Base-by-base conservation (phyloP, 2,329 filamentous ascomycete genomes). In the Aspergillus candidus region DNA sequence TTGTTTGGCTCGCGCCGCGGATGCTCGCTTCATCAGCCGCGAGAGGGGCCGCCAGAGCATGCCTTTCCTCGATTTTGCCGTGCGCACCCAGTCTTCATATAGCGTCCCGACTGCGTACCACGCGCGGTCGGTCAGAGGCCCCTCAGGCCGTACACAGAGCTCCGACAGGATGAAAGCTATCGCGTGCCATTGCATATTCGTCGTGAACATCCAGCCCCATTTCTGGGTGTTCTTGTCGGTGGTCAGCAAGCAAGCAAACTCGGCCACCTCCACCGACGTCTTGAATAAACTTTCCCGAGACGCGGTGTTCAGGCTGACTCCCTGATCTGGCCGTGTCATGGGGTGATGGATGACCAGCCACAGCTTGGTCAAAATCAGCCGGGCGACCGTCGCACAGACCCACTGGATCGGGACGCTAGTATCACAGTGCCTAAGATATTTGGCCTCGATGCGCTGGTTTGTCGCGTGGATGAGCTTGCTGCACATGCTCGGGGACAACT, bases 261-360 rank as follows among this genome's bases (percentile, higher is more conserved):
- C 86, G 37, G 88, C 76, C 18, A 89, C 80, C 56, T 90, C 85
- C 18, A 90, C 75, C 2, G 84, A 82, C 0, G 83, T 84, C 17
- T 83, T 68, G 59, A 88, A 86, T 1, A 90, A 72, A 45, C 81
- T 81, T 49, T 88, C 78, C 44, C 80, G 79, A 7, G 79, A 78
- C 38, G 82, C 81, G 39, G 78, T 73, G 0, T 79, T 76, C 6
- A 85, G 70, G 18, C 72, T 73, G 7, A 72, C 65, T n/a, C 73
- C 74, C 18, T 80, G 51, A 32, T 62, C 76, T 30, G 75, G 74
- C 40, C 81, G 77, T 29, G 85, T 79, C 56, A 84, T 75, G 0
- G 86, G 85, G 54, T 91, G 82, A 56, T 91, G 86, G 2, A 88
- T 76, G 47, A 89, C 76, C 31, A 93, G 73, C 69, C 83, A 87